phyloP scores from a whole-genome alignment of 75 land plant species.

The Cunninghamia lanceolata region DNA sequence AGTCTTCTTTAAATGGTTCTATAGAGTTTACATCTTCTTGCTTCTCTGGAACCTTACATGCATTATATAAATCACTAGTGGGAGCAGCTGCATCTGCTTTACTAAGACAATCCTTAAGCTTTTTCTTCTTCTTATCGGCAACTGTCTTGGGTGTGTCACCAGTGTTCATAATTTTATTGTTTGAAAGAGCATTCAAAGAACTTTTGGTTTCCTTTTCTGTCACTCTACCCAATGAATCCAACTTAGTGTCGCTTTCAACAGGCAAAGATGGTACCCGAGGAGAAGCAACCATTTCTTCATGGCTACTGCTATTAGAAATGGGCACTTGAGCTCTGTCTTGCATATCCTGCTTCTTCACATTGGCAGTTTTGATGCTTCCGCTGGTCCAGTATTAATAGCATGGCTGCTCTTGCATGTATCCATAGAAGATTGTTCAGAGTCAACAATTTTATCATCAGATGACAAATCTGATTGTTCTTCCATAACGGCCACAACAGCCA shows the following conservation, averaged over 20 bases:
- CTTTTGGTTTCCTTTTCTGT: conserved; percentile 4
- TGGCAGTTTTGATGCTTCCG: neutral
- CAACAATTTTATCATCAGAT: neutral
- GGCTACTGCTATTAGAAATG: neutral
- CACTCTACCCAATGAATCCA: conserved; percentile 1
- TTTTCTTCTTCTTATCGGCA: conserved; percentile 49
- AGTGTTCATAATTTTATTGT: neutral
- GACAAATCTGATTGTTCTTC: neutral
- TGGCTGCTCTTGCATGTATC: neutral
- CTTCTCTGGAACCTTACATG: conserved; percentile 89
- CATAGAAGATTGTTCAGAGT: neutral
- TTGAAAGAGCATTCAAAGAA: neutral
- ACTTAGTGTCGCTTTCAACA: conserved; percentile 3
- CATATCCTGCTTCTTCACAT: conserved; percentile 1
- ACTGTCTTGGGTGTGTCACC: neutral
- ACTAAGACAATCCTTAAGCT: conserved; percentile 62
- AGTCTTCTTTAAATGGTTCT: conserved; percentile 14
- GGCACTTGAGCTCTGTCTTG: neutral
- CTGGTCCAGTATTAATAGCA: neutral
- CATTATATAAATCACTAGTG: conserved; percentile 81
- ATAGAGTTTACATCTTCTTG: conserved; percentile 19
- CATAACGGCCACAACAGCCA: no score
- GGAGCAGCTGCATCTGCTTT: conserved; percentile 86
- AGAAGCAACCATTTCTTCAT: neutral
- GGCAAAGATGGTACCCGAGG: neutral